These are phyloP conservation scores for Hypoxylon fragiforme DNA, from an alignment of 495 filamentous ascomycete species.

Conservation along the genomic window DNA sequence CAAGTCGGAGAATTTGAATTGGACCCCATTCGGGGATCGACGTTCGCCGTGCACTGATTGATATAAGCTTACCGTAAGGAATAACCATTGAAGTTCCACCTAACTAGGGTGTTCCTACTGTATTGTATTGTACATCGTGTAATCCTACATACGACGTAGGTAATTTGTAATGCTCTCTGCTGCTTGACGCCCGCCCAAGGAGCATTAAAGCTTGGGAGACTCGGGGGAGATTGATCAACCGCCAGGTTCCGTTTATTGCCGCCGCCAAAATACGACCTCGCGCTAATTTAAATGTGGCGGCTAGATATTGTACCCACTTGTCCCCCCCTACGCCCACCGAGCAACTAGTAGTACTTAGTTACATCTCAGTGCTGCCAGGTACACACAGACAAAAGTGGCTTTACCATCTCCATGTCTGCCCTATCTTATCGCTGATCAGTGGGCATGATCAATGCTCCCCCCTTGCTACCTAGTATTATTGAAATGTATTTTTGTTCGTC, in stretches of 20 bases:
- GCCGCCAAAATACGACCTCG: not conserved
- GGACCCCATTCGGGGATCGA: too few species aligned
- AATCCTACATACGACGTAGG: not conserved
- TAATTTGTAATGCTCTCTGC: not conserved
- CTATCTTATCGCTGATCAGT: not conserved
- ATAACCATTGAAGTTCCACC: too few species aligned
- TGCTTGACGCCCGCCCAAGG: not conserved
- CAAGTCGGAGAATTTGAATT: too few species aligned
- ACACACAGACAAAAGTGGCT: too few species aligned
- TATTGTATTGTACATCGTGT: too few species aligned
- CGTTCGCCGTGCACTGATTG: too few species aligned
- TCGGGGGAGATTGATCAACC: not conserved
- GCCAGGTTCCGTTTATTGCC: not conserved
- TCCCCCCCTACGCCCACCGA: too few species aligned
- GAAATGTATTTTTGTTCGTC: not conserved
- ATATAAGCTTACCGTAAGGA: too few species aligned
- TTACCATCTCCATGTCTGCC: too few species aligned
- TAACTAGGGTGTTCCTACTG: too few species aligned
- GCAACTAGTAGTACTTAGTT: too few species aligned
- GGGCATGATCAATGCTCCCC: conserved; percentile 1
- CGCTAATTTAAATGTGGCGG: not conserved
- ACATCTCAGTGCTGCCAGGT: too few species aligned
- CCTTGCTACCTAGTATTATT: conserved; percentile 20
- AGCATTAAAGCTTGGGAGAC: not conserved
- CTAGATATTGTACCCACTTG: not conserved